Evolutionary conservation across 2,329 filamentous ascomycete genomes (phyloP).

Genomic region (Talaromyces sp.): DNA sequence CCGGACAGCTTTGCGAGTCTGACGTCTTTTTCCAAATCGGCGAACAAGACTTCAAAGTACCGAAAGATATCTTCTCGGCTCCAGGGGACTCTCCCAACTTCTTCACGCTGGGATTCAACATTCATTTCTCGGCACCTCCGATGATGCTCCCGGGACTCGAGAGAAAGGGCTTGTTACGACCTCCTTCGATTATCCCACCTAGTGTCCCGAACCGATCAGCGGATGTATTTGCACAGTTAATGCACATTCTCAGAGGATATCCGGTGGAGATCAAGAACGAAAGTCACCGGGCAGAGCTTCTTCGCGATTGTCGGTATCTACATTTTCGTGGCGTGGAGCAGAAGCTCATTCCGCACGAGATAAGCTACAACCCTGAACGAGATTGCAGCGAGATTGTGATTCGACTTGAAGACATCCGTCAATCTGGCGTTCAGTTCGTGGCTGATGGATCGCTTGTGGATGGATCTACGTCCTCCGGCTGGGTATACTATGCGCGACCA

Average conservation of each 20-base stretch:
- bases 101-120: slow-evolving; percentile 84
- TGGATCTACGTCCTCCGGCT: slow-evolving; percentile 39
- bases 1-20: slow-evolving; percentile 85
- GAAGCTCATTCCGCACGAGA: slow-evolving; percentile 71
- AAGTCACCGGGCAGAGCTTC: slow-evolving; percentile 69
- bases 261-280: slow-evolving; percentile 72
- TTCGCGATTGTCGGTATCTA: slow-evolving; percentile 87
- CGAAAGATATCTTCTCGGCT: slow-evolving; percentile 77
- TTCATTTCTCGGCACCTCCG: slow-evolving; percentile 76
- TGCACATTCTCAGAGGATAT: slow-evolving; percentile 81
- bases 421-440: slow-evolving; percentile 71
- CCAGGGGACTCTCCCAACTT: slow-evolving; percentile 94
- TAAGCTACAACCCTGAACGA: slow-evolving; percentile 69
- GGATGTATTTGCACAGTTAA: slow-evolving; percentile 77
- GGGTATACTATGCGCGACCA: slow-evolving; percentile 77
- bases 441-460: slow-evolving; percentile 42
- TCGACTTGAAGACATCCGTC: slow-evolving; percentile 80
- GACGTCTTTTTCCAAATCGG: slow-evolving; percentile 92
- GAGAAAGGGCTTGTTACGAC: slow-evolving; percentile 72
- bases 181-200: slow-evolving; percentile 80
- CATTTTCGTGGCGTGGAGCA: slow-evolving; percentile 91
- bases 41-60: slow-evolving; percentile 80
- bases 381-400: slow-evolving; percentile 71
- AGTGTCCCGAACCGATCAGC: slow-evolving; percentile 75
- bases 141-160: slow-evolving; percentile 85